Evolutionary conservation across 441 rosid species (phyloP).

Genomic region (Erodium trifolium): DNA sequence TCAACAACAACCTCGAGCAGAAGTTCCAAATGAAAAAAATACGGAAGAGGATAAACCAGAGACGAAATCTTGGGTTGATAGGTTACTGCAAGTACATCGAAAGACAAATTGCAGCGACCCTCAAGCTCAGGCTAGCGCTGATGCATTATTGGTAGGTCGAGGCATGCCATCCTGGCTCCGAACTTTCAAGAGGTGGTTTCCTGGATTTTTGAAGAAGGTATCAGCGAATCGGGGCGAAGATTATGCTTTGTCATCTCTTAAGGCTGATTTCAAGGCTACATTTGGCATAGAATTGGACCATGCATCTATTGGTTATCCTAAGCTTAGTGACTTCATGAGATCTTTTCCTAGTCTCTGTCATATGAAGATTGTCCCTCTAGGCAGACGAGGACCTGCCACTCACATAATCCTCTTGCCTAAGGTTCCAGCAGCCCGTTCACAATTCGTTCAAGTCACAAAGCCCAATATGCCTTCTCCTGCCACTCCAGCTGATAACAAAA

Average conservation of each 20-base stretch:
- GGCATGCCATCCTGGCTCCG: constrained; percentile 49
- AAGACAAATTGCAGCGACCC: constrained; percentile 18
- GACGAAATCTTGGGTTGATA: constrained; percentile 41
- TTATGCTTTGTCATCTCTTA: constrained; percentile 79
- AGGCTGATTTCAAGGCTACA: constrained; percentile 59
- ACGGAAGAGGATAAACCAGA: constrained; percentile 27
- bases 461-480: constrained; percentile 9
- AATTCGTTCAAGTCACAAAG: constrained; percentile 20
- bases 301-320: constrained; percentile 58
- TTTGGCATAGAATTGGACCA: constrained; percentile 65
- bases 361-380: constrained; percentile 29
- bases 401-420: constrained; percentile 66
- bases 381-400: constrained; percentile 39
- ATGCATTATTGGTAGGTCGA: constrained; percentile 5
- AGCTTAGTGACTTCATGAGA: constrained; percentile 69
- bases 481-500: constrained; percentile 6
- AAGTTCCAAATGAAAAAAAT: constrained; percentile 12
- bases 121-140: constrained; percentile 12
- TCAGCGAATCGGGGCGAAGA: constrained; percentile 29
- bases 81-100: constrained; percentile 32
- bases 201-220: constrained; percentile 34
- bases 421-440: constrained; percentile 20
- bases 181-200: constrained; percentile 70
- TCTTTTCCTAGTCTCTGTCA: constrained; percentile 49
- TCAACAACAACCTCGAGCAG: background rate